Evolutionary conservation across 1,284 basidiomycete species (phyloP).

Genomic region (Cystobasidium sp.): DNA sequence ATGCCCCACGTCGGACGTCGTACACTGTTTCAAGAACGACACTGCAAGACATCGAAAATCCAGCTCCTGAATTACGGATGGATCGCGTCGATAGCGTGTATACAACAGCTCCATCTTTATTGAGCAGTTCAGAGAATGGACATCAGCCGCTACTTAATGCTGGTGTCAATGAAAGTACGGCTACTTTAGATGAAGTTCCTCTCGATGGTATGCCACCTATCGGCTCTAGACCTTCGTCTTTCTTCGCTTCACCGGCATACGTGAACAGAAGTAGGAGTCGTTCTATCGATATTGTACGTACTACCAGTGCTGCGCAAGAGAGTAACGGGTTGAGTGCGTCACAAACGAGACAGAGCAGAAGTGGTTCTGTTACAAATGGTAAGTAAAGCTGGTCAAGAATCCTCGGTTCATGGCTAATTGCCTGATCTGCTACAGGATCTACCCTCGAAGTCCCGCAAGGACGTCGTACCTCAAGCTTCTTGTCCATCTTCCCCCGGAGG

Average conservation of each 20-base stretch:
- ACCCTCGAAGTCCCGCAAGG: background rate
- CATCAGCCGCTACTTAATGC: conserved; percentile 3
- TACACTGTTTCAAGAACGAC: conserved; percentile 10
- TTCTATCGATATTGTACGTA: conserved; percentile 31
- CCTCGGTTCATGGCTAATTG: too few species aligned
- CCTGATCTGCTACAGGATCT: background rate
- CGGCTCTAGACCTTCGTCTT: conserved; percentile 4
- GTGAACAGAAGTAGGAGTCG: conserved; percentile 29
- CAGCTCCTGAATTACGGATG: conserved; percentile 35
- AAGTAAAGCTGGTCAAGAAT: background rate
- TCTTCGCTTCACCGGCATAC: conserved; percentile 33
- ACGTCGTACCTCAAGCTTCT: conserved; percentile 12
- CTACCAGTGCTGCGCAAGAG: background rate
- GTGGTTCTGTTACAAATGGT: too few species aligned
- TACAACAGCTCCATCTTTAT: background rate
- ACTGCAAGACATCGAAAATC: conserved; percentile 28
- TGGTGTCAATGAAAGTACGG: conserved; percentile 11
- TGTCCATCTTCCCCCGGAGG: conserved; percentile 8
- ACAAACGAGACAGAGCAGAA: too few species aligned
- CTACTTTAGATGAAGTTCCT: conserved; percentile 18
- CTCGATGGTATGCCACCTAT: conserved; percentile 3
- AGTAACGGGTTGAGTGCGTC: background rate
- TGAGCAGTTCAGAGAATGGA: conserved; percentile 14
- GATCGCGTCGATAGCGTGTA: conserved; percentile 26
- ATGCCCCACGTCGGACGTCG: background rate